phyloP scores from a whole-genome alignment of 371 early-diverging fungal species.

The Syncephalastrum racemosum region DNA sequence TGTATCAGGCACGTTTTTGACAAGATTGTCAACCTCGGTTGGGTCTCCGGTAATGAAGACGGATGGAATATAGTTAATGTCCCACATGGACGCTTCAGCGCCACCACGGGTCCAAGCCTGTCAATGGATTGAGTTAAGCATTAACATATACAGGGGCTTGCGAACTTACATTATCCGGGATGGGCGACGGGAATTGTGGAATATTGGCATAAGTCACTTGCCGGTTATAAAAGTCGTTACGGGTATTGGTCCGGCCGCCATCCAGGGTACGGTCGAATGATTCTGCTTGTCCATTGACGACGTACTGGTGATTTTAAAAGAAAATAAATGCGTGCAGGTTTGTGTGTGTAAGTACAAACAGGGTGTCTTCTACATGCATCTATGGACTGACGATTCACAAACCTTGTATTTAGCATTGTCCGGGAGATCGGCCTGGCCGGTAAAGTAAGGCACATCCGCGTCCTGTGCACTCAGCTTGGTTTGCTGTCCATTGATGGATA shows the following conservation, averaged over 20 bases:
- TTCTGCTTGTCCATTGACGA: conserved; percentile 46
- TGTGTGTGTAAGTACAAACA: background rate
- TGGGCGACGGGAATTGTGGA: conserved; percentile 53
- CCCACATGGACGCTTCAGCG: conserved; percentile 41
- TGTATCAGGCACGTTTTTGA: conserved; percentile 30
- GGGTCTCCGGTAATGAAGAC: conserved; percentile 42
- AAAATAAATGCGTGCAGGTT: background rate
- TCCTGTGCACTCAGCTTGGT: conserved; percentile 39
- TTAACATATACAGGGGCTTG: background rate
- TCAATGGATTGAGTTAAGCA: conserved; percentile 18
- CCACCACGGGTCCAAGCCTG: conserved; percentile 44
- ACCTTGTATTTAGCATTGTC: conserved; percentile 46
- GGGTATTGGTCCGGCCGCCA: conserved; percentile 30
- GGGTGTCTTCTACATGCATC: background rate
- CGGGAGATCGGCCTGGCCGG: conserved; percentile 44
- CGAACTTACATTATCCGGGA: conserved; percentile 32
- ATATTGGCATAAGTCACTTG: conserved; percentile 54
- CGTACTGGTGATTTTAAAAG: conserved; percentile 27
- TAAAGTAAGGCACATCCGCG: conserved; percentile 48
- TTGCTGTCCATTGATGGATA: conserved; percentile 39
- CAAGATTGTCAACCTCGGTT: conserved; percentile 27
- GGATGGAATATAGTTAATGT: conserved; percentile 56
- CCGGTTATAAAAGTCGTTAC: conserved; percentile 52
- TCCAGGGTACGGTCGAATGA: conserved; percentile 46
- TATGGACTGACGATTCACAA: background rate